A percentile compares a stretch with the other conserved stretches of the same genome.
Conservation (phyloP, 2,329 filamentous ascomycete genomes). For the Nothophaeocryptopus gaeumannii region DNA sequence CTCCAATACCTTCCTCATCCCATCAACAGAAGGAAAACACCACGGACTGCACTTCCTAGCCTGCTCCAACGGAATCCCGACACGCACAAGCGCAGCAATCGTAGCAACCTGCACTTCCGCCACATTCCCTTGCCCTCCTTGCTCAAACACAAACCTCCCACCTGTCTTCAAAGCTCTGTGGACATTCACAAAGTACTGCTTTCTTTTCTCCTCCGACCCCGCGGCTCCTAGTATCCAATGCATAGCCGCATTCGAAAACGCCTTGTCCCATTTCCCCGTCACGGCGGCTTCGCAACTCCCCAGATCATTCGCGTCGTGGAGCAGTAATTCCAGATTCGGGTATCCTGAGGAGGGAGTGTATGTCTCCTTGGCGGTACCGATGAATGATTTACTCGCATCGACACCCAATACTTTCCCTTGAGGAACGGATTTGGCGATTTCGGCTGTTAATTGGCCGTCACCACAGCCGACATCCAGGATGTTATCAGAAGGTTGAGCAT, state of each 20-base stretch:
- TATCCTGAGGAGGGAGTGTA: conserved; percentile 11
- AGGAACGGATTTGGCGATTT: conserved; percentile 32
- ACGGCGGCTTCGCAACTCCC: conserved; percentile 17
- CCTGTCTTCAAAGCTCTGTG: conserved; percentile 53
- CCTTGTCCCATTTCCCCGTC: conserved; percentile 36
- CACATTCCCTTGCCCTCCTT: conserved; percentile 69
- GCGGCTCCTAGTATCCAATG: conserved; percentile 51
- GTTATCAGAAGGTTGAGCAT: conserved; percentile 32
- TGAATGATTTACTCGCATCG: conserved; percentile 42
- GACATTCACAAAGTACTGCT: conserved; percentile 53
- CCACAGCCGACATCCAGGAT: conserved; percentile 44
- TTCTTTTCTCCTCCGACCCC: conserved; percentile 37
- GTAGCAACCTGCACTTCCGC: conserved; percentile 61
- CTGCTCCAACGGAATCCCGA: conserved; percentile 51
- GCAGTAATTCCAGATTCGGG: conserved; percentile 30
- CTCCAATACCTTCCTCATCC: conserved; percentile 47
- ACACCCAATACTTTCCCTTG: conserved; percentile 37
- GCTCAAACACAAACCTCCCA: conserved; percentile 65
- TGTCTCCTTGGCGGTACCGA: conserved; percentile 34
- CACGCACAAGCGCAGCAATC: conserved; percentile 50
- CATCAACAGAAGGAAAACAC: conserved; percentile 68
- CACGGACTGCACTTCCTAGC: conserved; percentile 59
- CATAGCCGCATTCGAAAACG: conserved; percentile 45
- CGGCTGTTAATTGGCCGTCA: conserved; percentile 41
- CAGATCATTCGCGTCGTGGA: conserved; percentile 35